Evolutionary conservation across 202 grass and related monocot species (phyloP).

Genomic region (Saccharum hybrid): DNA sequence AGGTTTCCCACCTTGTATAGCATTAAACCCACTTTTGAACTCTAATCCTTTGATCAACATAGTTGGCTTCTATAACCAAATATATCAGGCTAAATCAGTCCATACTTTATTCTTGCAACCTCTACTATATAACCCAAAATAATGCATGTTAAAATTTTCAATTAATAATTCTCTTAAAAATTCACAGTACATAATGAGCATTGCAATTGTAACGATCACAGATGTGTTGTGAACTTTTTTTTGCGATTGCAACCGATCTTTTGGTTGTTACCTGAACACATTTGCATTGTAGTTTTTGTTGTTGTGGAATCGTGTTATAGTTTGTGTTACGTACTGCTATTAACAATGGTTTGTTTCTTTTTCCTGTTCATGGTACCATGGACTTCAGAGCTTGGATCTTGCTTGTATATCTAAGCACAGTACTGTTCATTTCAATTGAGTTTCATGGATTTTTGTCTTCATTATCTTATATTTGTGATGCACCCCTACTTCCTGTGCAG

Average conservation of each 20-base stretch:
- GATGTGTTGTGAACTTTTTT: not conserved
- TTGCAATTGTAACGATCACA: not conserved
- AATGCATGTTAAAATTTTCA: not conserved
- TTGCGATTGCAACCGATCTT: not conserved
- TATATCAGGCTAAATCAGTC: not conserved
- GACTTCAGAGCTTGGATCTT: slow-evolving; percentile 25
- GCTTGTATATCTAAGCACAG: slow-evolving; percentile 17
- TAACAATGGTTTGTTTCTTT: slow-evolving; percentile 22
- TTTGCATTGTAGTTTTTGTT: slow-evolving; percentile 8
- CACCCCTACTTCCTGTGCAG: slow-evolving; percentile 47
- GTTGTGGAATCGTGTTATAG: not conserved
- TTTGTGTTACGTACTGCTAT: slow-evolving; percentile 31
- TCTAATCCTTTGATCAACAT: slow-evolving; percentile 5
- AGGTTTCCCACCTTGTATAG: not conserved
- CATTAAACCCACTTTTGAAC: not conserved
- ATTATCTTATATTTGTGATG: slow-evolving; percentile 28
- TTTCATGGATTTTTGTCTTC: slow-evolving; percentile 15
- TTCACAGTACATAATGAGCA: not conserved
- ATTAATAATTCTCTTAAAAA: not conserved
- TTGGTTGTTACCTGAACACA: not conserved
- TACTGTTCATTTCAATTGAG: slow-evolving; percentile 23
- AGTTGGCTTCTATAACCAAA: slow-evolving; percentile 15
- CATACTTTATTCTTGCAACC: not conserved
- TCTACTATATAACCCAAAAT: slow-evolving; percentile 4
- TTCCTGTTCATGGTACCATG: slow-evolving; percentile 26